Conservation (phyloP, 2,329 filamentous ascomycete species). For the Aspergillus puulaauensis region DNA sequence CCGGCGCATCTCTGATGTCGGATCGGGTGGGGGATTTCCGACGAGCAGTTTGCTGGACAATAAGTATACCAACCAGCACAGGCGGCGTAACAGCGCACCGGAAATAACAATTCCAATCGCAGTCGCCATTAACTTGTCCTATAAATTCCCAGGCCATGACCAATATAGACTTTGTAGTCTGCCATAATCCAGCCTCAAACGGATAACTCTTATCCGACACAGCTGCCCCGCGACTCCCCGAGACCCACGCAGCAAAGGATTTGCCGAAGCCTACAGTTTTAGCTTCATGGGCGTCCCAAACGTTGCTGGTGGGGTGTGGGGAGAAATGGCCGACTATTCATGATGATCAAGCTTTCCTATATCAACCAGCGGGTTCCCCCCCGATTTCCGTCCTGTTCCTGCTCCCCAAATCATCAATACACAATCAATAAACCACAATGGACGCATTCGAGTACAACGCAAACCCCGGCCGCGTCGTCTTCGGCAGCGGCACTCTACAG, state of each 20-base stretch:
- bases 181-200: neutral
- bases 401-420: neutral
- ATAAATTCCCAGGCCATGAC: neutral
- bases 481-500: slow-evolving; percentile 55
- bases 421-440: slow-evolving; percentile 35
- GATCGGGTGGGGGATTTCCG: slow-evolving; percentile 7
- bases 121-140: neutral
- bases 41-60: neutral
- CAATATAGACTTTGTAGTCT: neutral
- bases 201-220: neutral
- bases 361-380: neutral
- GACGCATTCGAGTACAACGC: slow-evolving; percentile 57
- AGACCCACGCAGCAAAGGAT: slow-evolving; percentile 18
- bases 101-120: neutral
- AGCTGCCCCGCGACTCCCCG: slow-evolving; percentile 3
- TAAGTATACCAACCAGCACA: neutral
- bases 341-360: slow-evolving; percentile 21
- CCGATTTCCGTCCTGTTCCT: neutral
- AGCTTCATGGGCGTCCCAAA: slow-evolving; percentile 16
- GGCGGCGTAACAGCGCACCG: neutral
- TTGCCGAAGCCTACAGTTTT: slow-evolving; percentile 11
- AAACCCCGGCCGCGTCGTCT: slow-evolving; percentile 56
- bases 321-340: slow-evolving; percentile 21
- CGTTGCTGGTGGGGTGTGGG: slow-evolving; percentile 20
- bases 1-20: neutral